Evolutionary conservation across 2,329 filamentous ascomycete species (phyloP), one percentile per base, ranked within the genome.

Genomic region (Cytospora piceae): DNA sequence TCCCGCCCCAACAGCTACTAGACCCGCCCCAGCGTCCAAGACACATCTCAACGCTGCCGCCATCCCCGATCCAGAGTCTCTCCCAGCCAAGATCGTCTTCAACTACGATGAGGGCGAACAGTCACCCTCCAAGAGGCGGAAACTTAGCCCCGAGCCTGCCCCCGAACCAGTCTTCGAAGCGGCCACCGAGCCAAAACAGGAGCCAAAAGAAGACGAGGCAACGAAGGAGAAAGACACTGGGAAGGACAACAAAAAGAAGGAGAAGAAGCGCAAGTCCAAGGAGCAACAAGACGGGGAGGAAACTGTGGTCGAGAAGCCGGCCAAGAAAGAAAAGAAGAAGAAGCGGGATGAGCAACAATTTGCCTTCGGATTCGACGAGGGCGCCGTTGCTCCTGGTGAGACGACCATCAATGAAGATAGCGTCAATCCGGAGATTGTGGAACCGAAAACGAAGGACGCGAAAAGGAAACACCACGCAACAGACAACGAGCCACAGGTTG

Each of bases 241-340:
- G 61, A 73, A 71, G 29, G 75, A 74, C 15, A 34, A 46, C 27
- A 66, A 55, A 32, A 66, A 73, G 34, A 70, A 77, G 73, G 55
- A 32, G 54, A 72, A 71, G 51, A 77, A 77, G 66, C 74, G 73
- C 8, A 72, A 74, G 34, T 52, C 65, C 9, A 22, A 27, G 4
- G 70, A 73, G 24, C 71, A 72, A 53, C 56, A 72, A 17, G 68
- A 68, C 29, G 63, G 67, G n/a, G 71, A 73, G 22, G 71, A 74
- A 61, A 65, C 67, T 24, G 49, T 37, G 0, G 68, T 70, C 22
- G 74, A 77, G 4, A 57, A n/a, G 4, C 76, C 89, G 39, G 80
- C 84, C 54, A 86, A 85, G 70, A 81, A 83, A 49, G 77, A 82
- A 24, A 88, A 85, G 70, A 84, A 88, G 37, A 82, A 81, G 67